Evolutionary conservation across 202 grass and related monocot genomes (phyloP), one percentile per base, ranked within the genome.

Genomic region (Setaria italica): DNA sequence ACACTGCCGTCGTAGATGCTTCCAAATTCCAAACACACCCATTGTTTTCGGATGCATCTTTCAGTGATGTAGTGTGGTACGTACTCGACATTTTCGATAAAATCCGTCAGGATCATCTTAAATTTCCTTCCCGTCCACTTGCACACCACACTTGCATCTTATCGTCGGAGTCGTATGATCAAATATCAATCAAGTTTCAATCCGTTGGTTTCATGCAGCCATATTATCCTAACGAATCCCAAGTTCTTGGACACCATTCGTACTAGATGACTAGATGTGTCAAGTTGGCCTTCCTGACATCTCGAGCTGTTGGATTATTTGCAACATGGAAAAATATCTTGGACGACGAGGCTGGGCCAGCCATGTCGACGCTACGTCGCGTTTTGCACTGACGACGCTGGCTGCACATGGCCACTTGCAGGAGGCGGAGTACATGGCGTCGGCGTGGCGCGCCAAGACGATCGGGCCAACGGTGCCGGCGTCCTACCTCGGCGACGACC

Each of bases 401-500:
- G 43, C 69, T 11, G 46, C 29, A 7, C 20, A 5, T 13, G 68
- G 57, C 68, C n/a, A 4, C 37, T 10, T 10, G 43, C 85, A 94
- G 91, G 89, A 97, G 67, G 76, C 88, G 14, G 81, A 68, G 11
- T 82, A 88, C 88, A 84, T 88, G 88, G 83, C 65, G 15, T 65
- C 73, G 2, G 76, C 35, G 43, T 90, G 90, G 82, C 57, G 80
- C 7, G 91, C 84, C 19, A 93, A 88, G 91, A 89, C 90, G 59
- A 87, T 95, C 49, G 89, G 93, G 0, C 93, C 93, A 4, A 92
- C 89, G 5, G 78, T 95, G 47, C 93, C 93, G 7, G 89, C 90
- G 1, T 58, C 55, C 15, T 89, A 89, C 80, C 69, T 91, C 19
- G 56, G 74, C 80, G 89, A 87, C 66, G 71, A 19, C 35, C 91